Conservation (phyloP, 1,284 basidiomycete species). For the Inonotus obliquus region DNA sequence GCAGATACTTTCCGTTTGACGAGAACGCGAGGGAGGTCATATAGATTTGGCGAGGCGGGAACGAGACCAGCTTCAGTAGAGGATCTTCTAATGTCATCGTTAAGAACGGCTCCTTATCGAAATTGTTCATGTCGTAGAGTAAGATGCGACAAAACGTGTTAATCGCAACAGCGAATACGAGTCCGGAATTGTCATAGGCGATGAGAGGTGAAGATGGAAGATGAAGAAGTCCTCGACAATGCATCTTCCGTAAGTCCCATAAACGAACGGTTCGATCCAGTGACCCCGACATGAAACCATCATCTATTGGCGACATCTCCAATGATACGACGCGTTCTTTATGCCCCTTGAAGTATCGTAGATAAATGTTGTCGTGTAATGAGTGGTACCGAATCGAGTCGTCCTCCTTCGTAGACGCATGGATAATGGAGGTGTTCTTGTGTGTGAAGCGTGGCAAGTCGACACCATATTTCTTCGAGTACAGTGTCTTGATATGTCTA, state of each 20-base stretch:
- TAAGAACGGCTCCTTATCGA: constrained; percentile 89
- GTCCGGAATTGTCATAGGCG: constrained; percentile 86
- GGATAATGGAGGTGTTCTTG: constrained; percentile 76
- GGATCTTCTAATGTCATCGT: constrained; percentile 80
- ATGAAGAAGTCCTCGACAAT: constrained; percentile 70
- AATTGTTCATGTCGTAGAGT: constrained; percentile 85
- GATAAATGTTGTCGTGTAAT: constrained; percentile 92
- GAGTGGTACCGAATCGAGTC: constrained; percentile 95
- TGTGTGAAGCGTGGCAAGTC: constrained; percentile 95
- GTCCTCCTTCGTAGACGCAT: constrained; percentile 94
- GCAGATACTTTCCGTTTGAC: constrained; percentile 82
- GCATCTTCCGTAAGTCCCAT: constrained; percentile 87
- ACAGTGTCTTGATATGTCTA: constrained; percentile 72
- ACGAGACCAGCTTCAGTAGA: constrained; percentile 64
- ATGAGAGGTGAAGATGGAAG: constrained; percentile 76
- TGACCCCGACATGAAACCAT: constrained; percentile 93
- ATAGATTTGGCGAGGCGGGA: constrained; percentile 82
- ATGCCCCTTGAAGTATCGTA: constrained; percentile 95
- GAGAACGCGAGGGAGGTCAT: constrained; percentile 93
- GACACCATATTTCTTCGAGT: constrained; percentile 96
- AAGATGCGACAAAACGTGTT: constrained; percentile 83
- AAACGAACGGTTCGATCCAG: constrained; percentile 93
- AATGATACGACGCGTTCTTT: constrained; percentile 85
- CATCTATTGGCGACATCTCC: constrained; percentile 89
- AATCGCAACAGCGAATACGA: constrained; percentile 91